These are phyloP conservation scores for Ilyonectria robusta DNA, from an alignment of 2,329 filamentous ascomycete genomes.

Conservation along the genomic window DNA sequence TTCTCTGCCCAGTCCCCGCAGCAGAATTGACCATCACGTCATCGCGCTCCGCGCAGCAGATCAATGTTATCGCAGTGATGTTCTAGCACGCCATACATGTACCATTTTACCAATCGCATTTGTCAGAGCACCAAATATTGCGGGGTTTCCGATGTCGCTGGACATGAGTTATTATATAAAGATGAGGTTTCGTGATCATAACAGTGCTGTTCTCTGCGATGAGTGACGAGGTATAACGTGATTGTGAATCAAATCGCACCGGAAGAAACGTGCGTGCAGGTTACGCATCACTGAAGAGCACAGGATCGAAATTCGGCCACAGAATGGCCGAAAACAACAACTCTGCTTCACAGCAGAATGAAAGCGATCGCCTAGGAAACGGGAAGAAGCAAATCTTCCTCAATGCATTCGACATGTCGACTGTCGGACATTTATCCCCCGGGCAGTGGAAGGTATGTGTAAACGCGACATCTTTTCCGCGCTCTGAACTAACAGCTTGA, in stretches of 20 bases:
- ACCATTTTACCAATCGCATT: conserved; percentile 2
- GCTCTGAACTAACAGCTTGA: neutral
- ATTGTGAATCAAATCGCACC: too few species aligned
- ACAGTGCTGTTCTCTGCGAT: neutral
- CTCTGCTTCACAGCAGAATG: neutral
- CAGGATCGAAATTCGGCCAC: neutral
- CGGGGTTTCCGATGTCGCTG: conserved; percentile 12
- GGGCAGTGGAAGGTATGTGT: conserved; percentile 75
- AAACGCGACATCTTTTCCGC: neutral
- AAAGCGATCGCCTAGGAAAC: conserved; percentile 16
- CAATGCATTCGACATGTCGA: conserved; percentile 78
- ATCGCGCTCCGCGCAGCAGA: neutral
- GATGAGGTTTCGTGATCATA: neutral
- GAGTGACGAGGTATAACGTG: neutral
- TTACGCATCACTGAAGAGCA: neutral
- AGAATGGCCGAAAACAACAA: conserved; percentile 13
- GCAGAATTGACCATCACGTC: neutral
- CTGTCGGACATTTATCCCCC: conserved; percentile 74
- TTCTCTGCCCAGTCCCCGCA: neutral
- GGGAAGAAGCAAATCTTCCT: conserved; percentile 62
- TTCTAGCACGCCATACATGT: conserved; percentile 10
- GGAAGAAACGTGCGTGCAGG: neutral
- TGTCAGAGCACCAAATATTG: neutral
- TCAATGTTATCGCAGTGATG: neutral
- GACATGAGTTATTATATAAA: neutral